phyloP scores from a whole-genome alignment of 139 green algal species.

The Coelastrella sp. region DNA sequence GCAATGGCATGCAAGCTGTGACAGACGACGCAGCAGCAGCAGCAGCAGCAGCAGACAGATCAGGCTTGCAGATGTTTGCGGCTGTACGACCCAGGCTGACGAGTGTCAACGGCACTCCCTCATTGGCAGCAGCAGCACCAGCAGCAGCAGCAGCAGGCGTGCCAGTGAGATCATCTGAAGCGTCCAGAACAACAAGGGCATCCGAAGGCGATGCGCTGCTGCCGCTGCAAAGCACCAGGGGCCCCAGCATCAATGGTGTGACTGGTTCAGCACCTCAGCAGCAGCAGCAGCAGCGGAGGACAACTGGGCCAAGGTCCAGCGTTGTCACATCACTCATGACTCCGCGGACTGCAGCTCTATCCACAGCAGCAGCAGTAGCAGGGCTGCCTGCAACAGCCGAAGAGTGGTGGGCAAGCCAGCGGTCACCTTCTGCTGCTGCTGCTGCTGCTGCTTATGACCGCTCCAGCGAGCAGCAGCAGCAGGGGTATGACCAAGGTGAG shows the following conservation, averaged over 20 bases:
- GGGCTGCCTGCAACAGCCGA: no score
- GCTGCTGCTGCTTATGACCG: no score
- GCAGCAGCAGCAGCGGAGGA: slow-evolving; percentile 6
- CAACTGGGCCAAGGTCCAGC: neutral
- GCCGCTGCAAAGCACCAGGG: neutral
- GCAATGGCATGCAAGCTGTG: neutral
- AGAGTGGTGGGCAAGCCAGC: no score
- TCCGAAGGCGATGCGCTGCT: neutral
- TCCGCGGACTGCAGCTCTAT: no score
- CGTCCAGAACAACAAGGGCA: neutral
- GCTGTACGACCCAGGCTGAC: neutral
- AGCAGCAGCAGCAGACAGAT: neutral
- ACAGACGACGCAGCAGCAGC: slow-evolving; percentile 6
- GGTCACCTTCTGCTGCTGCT: no score
- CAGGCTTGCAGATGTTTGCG: neutral
- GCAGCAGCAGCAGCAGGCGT: slow-evolving; percentile 1
- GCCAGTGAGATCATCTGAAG: neutral
- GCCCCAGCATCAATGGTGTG: neutral
- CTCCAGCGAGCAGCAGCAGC: no score
- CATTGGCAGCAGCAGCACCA: neutral
- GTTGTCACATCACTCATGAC: no score
- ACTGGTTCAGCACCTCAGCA: neutral
- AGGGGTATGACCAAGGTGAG: no score
- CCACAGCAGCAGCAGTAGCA: no score
- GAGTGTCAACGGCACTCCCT: neutral